Evolutionary conservation across 352 stramenopile genomes (phyloP).

Genomic region (Phytophthora colocasiae): DNA sequence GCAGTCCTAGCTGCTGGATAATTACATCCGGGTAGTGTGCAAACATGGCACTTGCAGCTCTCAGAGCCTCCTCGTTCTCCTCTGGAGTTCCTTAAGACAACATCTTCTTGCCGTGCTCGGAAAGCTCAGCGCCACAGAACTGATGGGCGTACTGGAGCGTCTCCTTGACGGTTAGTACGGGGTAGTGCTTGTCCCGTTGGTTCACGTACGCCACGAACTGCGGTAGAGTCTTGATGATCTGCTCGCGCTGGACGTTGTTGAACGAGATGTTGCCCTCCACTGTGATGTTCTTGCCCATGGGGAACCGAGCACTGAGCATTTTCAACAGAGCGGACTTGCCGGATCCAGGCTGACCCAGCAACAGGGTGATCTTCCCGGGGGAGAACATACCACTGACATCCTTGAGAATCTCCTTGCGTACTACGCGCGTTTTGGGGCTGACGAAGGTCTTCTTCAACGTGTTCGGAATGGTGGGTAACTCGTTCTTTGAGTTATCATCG

Average conservation of each 20-base stretch:
- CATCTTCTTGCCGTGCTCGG: too few species aligned
- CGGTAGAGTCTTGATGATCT: constrained; percentile 36
- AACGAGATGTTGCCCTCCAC: constrained; percentile 42
- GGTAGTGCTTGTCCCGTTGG: too few species aligned
- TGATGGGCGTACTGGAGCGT: too few species aligned
- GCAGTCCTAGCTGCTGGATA: constrained; percentile 43
- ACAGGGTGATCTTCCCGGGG: constrained; percentile 41
- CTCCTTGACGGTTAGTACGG: constrained; percentile 23
- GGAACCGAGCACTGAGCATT: constrained; percentile 43
- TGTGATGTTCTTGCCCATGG: constrained; percentile 38
- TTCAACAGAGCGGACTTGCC: constrained; percentile 37
- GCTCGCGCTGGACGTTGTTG: constrained; percentile 36
- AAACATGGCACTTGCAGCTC: too few species aligned
- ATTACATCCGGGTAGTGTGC: constrained; percentile 47
- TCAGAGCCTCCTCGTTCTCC: too few species aligned
- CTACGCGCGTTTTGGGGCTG: constrained; percentile 32
- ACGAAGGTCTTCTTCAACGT: constrained; percentile 29
- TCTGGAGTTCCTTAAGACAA: too few species aligned
- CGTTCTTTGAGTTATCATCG: constrained; percentile 7
- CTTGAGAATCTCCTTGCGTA: constrained; percentile 49
- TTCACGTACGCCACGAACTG: too few species aligned
- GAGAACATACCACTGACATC: constrained; percentile 38
- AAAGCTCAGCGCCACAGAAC: too few species aligned
- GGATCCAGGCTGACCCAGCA: constrained; percentile 31
- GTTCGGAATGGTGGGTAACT: constrained; percentile 35